phyloP scores from a whole-genome alignment of 2,329 filamentous ascomycete genomes.

The Sporothrix brasiliensis region DNA sequence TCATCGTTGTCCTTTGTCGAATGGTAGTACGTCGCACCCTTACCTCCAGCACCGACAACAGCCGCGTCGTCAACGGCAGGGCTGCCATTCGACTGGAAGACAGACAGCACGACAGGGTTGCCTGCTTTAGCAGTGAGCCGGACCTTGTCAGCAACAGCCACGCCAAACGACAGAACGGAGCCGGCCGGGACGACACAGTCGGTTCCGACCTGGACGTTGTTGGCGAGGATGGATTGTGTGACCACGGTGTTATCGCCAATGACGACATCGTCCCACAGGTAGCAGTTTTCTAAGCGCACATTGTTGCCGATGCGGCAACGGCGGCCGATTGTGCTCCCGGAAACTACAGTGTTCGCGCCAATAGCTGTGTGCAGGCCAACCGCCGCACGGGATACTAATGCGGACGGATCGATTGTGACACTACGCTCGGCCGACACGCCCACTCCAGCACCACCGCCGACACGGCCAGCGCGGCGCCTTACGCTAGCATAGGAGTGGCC shows the following conservation, averaged over 20 bases:
- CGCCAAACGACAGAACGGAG: conserved; percentile 77
- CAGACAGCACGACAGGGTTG: conserved; percentile 47
- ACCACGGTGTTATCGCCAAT: conserved; percentile 76
- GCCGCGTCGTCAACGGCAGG: conserved; percentile 48
- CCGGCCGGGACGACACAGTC: conserved; percentile 70
- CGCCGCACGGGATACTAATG: conserved; percentile 69
- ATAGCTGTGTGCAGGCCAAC: conserved; percentile 77
- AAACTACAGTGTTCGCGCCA: conserved; percentile 69
- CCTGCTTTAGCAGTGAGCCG: not conserved
- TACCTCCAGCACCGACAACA: conserved; percentile 55
- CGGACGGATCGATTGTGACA: conserved; percentile 73
- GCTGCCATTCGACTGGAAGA: conserved; percentile 46
- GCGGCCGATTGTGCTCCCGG: conserved; percentile 78
- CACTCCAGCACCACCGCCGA: conserved; percentile 15
- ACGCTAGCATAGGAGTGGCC: conserved; percentile 75
- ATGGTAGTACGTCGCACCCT: conserved; percentile 51
- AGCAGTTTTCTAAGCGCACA: conserved; percentile 75
- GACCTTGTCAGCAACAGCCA: conserved; percentile 67
- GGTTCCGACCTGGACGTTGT: conserved; percentile 70
- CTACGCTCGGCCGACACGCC: conserved; percentile 78
- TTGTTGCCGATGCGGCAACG: conserved; percentile 85
- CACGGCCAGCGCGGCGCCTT: conserved; percentile 50
- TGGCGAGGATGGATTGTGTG: conserved; percentile 73
- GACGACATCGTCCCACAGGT: conserved; percentile 82
- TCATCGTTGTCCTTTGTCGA: conserved; percentile 46